Percentiles rank a stretch among this genome's conserved stretches.
These are phyloP conservation scores for Aureobasidium pullulans DNA, from an alignment of 2,329 filamentous ascomycete species.

Conservation along the genomic window DNA sequence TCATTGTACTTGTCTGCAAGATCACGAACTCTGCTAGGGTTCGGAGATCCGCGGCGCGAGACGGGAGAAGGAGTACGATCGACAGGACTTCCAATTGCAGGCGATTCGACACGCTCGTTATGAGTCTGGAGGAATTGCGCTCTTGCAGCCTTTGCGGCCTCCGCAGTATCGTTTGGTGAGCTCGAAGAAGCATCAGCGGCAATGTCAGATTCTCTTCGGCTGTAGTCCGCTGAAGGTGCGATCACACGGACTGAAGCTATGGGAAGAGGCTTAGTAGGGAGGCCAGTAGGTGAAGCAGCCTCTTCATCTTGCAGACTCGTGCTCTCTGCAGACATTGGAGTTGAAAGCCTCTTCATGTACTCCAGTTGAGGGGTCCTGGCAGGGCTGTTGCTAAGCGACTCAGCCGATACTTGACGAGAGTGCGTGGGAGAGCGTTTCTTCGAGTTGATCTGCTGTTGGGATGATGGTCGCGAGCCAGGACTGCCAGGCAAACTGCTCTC, in stretches of 20 bases:
- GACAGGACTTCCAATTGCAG: background rate
- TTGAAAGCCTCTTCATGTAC: slow-evolving; percentile 27
- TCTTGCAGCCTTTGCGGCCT: slow-evolving; percentile 24
- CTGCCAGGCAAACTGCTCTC: slow-evolving; percentile 30
- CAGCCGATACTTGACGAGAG: slow-evolving; percentile 16
- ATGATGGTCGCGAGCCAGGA: slow-evolving; percentile 27
- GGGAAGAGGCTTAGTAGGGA: background rate
- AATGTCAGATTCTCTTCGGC: slow-evolving; percentile 31
- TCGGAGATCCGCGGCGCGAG: background rate
- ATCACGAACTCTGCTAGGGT: slow-evolving; percentile 43
- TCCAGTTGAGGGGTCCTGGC: slow-evolving; percentile 51
- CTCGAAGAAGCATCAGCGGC: slow-evolving; percentile 37
- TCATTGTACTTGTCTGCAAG: slow-evolving; percentile 45
- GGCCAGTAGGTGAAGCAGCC: background rate
- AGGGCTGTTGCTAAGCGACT: slow-evolving; percentile 43
- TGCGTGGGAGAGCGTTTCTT: slow-evolving; percentile 33
- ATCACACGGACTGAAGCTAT: slow-evolving; percentile 1
- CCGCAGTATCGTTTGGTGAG: slow-evolving; percentile 17
- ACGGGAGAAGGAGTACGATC: background rate
- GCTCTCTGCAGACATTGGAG: slow-evolving; percentile 16
- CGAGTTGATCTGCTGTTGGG: slow-evolving; percentile 24
- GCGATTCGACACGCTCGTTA: background rate
- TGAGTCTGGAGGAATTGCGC: slow-evolving; percentile 27
- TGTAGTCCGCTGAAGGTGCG: slow-evolving; percentile 20
- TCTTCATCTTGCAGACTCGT: background rate